A percentile compares a stretch with the other conserved stretches of the same genome.
phyloP scores from a whole-genome alignment of 78 protist species.

The Acrasis kona region DNA sequence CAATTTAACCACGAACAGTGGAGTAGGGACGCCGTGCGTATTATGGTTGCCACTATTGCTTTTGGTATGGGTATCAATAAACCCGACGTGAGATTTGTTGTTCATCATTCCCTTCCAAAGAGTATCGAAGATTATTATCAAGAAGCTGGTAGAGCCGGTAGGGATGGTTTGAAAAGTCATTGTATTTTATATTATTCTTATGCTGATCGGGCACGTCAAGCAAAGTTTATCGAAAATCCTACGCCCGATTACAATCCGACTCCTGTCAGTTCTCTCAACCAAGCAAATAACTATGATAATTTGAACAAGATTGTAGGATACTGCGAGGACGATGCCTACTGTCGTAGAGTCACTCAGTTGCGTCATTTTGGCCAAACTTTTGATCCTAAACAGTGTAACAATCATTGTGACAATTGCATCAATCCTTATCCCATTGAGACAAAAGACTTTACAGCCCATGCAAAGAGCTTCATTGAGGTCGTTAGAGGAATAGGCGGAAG shows the following conservation, averaged over 20 bases:
- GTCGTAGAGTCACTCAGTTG: slow-evolving; percentile 6
- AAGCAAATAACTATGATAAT: neutral
- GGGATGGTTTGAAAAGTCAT: slow-evolving; percentile 69
- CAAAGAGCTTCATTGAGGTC: neutral
- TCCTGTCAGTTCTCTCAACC: too few relatives aligned
- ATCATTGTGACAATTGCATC: slow-evolving; percentile 3
- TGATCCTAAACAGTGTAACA: neutral
- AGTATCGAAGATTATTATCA: slow-evolving; percentile 93
- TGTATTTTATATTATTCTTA: slow-evolving; percentile 56
- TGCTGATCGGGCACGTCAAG: neutral
- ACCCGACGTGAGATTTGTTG: slow-evolving; percentile 90
- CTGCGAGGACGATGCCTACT: neutral
- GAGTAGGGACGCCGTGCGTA: slow-evolving; percentile 46
- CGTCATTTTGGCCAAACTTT: slow-evolving; percentile 8
- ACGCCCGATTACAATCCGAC: too few relatives aligned
- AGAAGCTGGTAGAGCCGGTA: slow-evolving; percentile 89
- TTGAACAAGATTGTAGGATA: neutral
- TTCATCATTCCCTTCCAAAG: slow-evolving; percentile 95
- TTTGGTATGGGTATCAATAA: slow-evolving; percentile 98
- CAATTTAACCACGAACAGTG: slow-evolving; percentile 52
- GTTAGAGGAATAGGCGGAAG: neutral
- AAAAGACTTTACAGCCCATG: neutral
- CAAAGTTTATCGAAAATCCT: neutral
- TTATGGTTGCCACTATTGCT: slow-evolving; percentile 94
- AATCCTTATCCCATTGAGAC: neutral